These are phyloP conservation scores for Auricularia sp. DNA, from an alignment of 768 basidiomycete genomes.

Conservation along the genomic window DNA sequence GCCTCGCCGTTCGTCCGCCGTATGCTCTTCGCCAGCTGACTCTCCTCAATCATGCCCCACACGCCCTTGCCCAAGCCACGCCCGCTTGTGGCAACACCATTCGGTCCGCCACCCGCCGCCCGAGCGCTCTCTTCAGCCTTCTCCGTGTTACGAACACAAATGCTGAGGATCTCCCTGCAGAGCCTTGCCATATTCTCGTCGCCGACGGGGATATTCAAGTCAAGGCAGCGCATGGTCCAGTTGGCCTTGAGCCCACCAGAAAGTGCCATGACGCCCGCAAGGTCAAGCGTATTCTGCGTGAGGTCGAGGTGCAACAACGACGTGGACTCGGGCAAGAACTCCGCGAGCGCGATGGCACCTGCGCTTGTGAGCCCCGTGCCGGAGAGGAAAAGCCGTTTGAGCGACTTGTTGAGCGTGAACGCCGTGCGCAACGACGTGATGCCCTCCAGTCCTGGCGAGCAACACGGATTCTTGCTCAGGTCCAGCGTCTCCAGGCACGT, in stretches of 20 bases:
- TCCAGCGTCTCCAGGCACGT: conserved; percentile 88
- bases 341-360: conserved; percentile 90
- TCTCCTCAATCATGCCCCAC: conserved; percentile 81
- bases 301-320: conserved; percentile 87
- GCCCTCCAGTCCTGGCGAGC: conserved; percentile 42
- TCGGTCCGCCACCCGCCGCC: conserved; percentile 12
- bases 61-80: conserved; percentile 56
- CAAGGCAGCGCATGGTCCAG: conserved; percentile 80
- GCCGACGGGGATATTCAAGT: conserved; percentile 82
- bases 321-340: conserved; percentile 86
- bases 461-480: conserved; percentile 86
- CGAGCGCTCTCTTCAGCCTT: conserved; percentile 46
- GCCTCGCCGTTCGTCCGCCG: conserved; percentile 49
- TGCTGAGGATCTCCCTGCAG: conserved; percentile 81
- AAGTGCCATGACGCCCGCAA: conserved; percentile 90
- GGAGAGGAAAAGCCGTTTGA: conserved; percentile 88
- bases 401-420: conserved; percentile 82
- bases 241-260: conserved; percentile 79
- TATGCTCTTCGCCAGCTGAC: conserved; percentile 66
- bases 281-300: conserved; percentile 71
- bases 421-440: conserved; percentile 70
- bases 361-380: conserved; percentile 68
- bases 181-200: conserved; percentile 77
- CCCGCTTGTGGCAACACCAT: conserved; percentile 26
- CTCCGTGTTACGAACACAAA: conserved; percentile 90